Evolutionary conservation across 2,329 filamentous ascomycete species (phyloP).

Genomic region (Decorospora gaudefroyi): DNA sequence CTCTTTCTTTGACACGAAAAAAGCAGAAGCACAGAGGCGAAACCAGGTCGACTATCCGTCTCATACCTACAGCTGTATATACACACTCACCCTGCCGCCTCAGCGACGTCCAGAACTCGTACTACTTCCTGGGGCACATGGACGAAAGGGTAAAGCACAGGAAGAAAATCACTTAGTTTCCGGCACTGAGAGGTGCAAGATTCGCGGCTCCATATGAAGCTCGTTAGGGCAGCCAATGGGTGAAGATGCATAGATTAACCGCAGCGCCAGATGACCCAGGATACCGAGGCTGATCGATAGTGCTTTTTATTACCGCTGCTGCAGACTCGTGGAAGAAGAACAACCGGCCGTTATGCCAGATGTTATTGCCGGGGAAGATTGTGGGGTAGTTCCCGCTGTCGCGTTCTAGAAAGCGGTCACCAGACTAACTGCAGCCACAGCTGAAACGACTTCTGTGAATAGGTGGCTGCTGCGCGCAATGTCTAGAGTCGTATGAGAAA

Average conservation of each 20-base stretch:
- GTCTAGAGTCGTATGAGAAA: too few species aligned
- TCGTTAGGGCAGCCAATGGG: constrained; percentile 22
- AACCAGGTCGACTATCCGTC: constrained; percentile 4
- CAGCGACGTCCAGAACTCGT: constrained; percentile 1
- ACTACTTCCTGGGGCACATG: constrained; percentile 12
- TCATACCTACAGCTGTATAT: constrained; percentile 17
- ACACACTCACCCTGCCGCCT: constrained; percentile 4
- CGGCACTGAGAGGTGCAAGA: constrained; percentile 17
- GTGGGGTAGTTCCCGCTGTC: constrained; percentile 21
- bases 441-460: constrained; percentile 3
- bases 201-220: constrained; percentile 29
- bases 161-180: constrained; percentile 19
- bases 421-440: constrained; percentile 8
- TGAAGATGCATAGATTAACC: constrained; percentile 16
- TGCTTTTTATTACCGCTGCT: constrained; percentile 27
- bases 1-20: neutral
- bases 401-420: constrained; percentile 9
- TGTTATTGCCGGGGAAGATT: constrained; percentile 7
- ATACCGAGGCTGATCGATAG: constrained; percentile 32
- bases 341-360: too few species aligned
- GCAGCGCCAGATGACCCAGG: constrained; percentile 23
- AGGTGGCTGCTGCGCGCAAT: too few species aligned
- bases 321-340: constrained; percentile 22
- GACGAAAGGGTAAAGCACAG: constrained; percentile 12
- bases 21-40: constrained; percentile 1